These are phyloP conservation scores for Hypsizygus marmoreus DNA, from an alignment of 768 basidiomycete genomes.

Conservation along the genomic window DNA sequence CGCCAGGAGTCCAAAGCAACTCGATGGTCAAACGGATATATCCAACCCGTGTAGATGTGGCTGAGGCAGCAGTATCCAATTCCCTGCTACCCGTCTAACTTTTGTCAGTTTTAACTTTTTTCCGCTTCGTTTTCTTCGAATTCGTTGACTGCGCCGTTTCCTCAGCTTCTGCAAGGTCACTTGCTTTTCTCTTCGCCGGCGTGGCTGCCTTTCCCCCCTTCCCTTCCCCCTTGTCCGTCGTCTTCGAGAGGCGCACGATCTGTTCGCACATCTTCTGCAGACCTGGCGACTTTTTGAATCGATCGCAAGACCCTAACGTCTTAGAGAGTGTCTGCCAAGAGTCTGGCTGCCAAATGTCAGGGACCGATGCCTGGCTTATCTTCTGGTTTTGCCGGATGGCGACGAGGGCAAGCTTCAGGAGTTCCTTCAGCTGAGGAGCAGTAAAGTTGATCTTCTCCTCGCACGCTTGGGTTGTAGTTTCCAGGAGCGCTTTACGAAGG, in stretches of 20 bases:
- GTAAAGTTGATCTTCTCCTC: slow-evolving; percentile 48
- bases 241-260: slow-evolving; percentile 36
- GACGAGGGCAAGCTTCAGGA: slow-evolving; percentile 68
- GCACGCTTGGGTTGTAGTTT: slow-evolving; percentile 49
- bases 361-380: slow-evolving; percentile 28
- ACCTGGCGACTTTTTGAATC: slow-evolving; percentile 63
- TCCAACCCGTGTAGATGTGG: too few relatives aligned
- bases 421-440: slow-evolving; percentile 73
- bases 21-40: too few relatives aligned
- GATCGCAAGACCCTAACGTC: slow-evolving; percentile 50
- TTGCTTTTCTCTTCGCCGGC: slow-evolving; percentile 42
- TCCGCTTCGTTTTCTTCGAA: slow-evolving; percentile 38
- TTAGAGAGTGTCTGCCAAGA: slow-evolving; percentile 55
- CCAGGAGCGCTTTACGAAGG: slow-evolving; percentile 51
- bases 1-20: too few relatives aligned
- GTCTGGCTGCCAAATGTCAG: slow-evolving; percentile 58
- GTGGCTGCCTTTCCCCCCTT: too few relatives aligned
- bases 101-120: slow-evolving; percentile 45
- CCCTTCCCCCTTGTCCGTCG: slow-evolving; percentile 18
- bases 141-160: slow-evolving; percentile 18
- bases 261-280: slow-evolving; percentile 69
- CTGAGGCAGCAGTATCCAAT: too few relatives aligned
- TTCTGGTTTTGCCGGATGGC: slow-evolving; percentile 69
- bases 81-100: slow-evolving; percentile 17
- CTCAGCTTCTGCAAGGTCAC: slow-evolving; percentile 24